Base-by-base conservation (phyloP, 495 filamentous ascomycete species). In the Jackrogersella multiformis region DNA sequence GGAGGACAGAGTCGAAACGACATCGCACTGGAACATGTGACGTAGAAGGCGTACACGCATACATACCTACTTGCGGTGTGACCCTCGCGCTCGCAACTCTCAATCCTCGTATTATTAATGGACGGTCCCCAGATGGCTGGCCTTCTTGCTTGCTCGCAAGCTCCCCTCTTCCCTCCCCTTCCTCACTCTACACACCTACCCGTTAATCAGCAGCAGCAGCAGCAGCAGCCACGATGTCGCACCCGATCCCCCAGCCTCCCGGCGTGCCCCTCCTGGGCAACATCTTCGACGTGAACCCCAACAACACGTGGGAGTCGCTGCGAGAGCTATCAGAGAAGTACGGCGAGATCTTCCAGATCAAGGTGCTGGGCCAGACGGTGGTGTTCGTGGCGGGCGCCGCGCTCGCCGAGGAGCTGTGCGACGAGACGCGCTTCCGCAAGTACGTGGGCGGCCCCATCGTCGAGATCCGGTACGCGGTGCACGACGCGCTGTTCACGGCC, bases 341-440 rank as follows among this genome's bases (percentile, higher is more conserved):
- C 70, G 88, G 88, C 61, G 85, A 88, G 55, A 91, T 93, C 68
- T 92, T 88, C 79, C 86, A 89, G 69, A 85, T 92, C 73, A 86
- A 82, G 28, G 74, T 78, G 0, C 69, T 82, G 0, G 78, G 78
- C 9, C 66, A 80, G 36, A 74, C 72, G 6, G 55, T 80, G 35
- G 74, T 84, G 16, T 80, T 83, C 48, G 73, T 82, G 9, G 78
- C 77, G 12, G 72, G 81, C 65, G 87, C 86, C 13, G 86, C 85
- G 2, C 71, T 92, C 16, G 80, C 86, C 24, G 80, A 89, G 42
- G 90, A 92, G 56, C 65, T 88, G 21, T 92, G 88, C 76, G 82
- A 93, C 73, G 86, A 90, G 75, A 84, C 83, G 54, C 82, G 86
- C 44, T 94, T 92, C 76, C 74, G 77, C 7, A 93, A 93, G 69